Base-by-base conservation (phyloP, 805 yeast species). In the Yarrowia sp. region DNA sequence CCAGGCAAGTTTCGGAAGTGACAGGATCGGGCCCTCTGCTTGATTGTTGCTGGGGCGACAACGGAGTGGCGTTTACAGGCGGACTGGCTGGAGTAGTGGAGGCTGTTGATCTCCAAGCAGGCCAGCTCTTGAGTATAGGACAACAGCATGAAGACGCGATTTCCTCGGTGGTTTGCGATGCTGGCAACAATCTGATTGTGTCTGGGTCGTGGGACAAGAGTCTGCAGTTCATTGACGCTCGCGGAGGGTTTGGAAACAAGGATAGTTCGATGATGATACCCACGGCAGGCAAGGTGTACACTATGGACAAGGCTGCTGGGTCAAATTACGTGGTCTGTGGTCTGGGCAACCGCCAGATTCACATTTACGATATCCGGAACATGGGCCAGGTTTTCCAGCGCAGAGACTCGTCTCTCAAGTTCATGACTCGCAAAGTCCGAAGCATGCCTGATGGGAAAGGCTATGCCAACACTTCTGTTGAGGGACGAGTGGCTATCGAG, bases 401-500 rank as follows among this genome's bases (percentile, higher is more conserved):
- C 3, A 77, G 90, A 46, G 89, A 87, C 68, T 83, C 87, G 44
- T 91, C 93, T 0, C 79, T 91, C 65, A 85, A 85, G 72, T 85
- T 85, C 73, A 92, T 89, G 76, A 85, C 88, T 1, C 79, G 87
- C 56, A 84, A 83, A 30, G 72, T 90, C 42, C 81, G 80, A 70
- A 78, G 86, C 44, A 81, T 86, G 71, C 89, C 90, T 0, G 77
- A 81, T 67, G 82, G 82, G 2, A 70, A 75, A 78, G 70, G 95
- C 88, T 9, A 88, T 74, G 91, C 88, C 0, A 82, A 87, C 39
- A 81, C 91, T 34, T 87, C 94, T 1, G 81, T 91, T n/a, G 96
- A 91, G 72, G 97, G 97, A 0, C 79, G 96, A 36, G 92, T 89
- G 0, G 87, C 92, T 0, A 84, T 91, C 34, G 94, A 91, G 70